phyloP scores from a whole-genome alignment of 306 rosid species.

The Cicer chorassanicum region DNA sequence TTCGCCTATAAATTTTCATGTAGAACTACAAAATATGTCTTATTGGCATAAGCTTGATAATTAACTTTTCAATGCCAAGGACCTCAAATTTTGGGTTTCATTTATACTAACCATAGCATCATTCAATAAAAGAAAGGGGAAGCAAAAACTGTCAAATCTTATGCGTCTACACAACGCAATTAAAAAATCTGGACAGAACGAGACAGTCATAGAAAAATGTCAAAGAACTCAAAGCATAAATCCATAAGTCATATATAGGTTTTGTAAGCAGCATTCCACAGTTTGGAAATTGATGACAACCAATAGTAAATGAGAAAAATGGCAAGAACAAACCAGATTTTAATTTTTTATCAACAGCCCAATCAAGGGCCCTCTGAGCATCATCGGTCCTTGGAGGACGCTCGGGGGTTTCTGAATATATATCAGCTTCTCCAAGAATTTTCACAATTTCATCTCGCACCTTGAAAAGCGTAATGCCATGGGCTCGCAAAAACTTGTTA shows the following conservation, averaged over 20 bases:
- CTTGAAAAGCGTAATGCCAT: conserved; percentile 63
- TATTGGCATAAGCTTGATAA: conserved; percentile 6
- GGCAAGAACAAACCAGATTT: conserved; percentile 60
- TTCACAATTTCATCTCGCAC: conserved; percentile 71
- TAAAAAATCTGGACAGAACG: background rate
- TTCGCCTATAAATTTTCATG: background rate
- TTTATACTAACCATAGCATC: conserved; percentile 10
- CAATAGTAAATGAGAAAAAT: conserved; percentile 31
- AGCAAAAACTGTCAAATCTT: background rate
- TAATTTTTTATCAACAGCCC: conserved; percentile 68
- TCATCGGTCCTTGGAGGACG: conserved; percentile 72
- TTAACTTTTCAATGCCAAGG: conserved; percentile 5
- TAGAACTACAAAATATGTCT: conserved; percentile 14
- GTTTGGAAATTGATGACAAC: background rate
- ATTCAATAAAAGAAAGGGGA: background rate
- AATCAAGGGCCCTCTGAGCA: conserved; percentile 77
- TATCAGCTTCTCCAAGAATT: conserved; percentile 61
- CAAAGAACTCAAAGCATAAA: conserved; percentile 20
- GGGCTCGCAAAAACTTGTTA: conserved; percentile 60
- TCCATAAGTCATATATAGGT: conserved; percentile 9
- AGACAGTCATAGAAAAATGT: conserved; percentile 5
- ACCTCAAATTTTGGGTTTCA: background rate
- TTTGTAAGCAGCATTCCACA: conserved; percentile 24
- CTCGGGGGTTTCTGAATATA: conserved; percentile 57
- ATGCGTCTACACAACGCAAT: background rate